Evolutionary conservation across 108 stramenopile genomes (phyloP).

Genomic region (Aurantiochytrium sp.): DNA sequence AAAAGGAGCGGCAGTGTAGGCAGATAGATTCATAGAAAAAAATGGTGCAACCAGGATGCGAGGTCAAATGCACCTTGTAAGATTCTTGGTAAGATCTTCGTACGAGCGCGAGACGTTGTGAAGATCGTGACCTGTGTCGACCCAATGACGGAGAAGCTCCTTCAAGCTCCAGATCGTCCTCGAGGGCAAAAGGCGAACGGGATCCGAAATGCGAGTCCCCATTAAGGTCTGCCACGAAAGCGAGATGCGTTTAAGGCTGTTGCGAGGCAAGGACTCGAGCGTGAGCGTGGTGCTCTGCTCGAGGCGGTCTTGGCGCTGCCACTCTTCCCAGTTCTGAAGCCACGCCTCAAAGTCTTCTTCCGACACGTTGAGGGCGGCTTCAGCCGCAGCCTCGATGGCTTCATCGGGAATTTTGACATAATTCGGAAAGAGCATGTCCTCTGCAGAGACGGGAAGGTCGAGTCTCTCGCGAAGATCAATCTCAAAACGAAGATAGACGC

Average conservation of each 20-base stretch:
- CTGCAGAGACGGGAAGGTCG: neutral
- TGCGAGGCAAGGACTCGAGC: neutral
- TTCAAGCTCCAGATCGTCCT: neutral
- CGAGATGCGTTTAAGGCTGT: neutral
- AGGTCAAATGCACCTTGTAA: neutral
- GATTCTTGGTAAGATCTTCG: neutral
- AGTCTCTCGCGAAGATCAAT: neutral
- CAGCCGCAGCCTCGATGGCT: neutral
- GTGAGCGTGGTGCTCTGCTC: neutral
- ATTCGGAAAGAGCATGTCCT: neutral
- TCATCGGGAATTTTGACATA: neutral
- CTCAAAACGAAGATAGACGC: neutral
- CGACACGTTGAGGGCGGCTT: neutral
- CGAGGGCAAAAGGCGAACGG: neutral
- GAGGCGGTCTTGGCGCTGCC: slow-evolving; percentile 9
- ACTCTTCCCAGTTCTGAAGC: neutral
- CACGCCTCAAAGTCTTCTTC: neutral
- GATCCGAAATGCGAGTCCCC: neutral
- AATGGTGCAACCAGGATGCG: neutral
- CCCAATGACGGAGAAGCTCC: neutral
- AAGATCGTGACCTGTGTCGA: neutral
- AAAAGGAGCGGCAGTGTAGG: too few relatives aligned
- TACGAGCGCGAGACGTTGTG: neutral
- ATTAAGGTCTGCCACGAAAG: neutral
- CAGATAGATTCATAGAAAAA: too few relatives aligned